phyloP scores from a whole-genome alignment of 2,329 filamentous ascomycete genomes.

The Dothistroma septosporum region DNA sequence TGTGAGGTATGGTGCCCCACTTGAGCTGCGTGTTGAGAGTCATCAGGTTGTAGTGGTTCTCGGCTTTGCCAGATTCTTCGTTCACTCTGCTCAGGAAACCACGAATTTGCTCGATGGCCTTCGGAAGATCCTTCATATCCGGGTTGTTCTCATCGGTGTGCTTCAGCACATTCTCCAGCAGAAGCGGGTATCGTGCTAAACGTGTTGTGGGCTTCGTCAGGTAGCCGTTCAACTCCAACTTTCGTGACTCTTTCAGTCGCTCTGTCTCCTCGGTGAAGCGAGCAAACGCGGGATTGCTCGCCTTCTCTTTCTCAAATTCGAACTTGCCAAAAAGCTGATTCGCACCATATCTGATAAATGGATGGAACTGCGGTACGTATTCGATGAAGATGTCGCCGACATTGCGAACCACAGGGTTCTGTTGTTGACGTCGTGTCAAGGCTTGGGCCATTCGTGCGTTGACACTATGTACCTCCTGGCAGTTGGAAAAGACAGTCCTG shows the following conservation, averaged over 20 bases:
- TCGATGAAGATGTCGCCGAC: conserved; percentile 93
- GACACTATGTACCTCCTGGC: conserved; percentile 87
- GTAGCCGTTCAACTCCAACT: conserved; percentile 95
- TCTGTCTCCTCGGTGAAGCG: conserved; percentile 97
- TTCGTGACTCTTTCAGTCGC: conserved; percentile 89
- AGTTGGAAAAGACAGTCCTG: conserved; percentile 91
- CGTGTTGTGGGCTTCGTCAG: conserved; percentile 95
- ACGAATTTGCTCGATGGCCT: conserved; percentile 80
- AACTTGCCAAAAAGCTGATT: conserved; percentile 96
- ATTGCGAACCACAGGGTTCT: conserved; percentile 79
- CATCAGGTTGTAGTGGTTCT: conserved; percentile 94
- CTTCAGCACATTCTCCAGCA: conserved; percentile 88
- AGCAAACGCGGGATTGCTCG: conserved; percentile 75
- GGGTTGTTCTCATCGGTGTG: conserved; percentile 84
- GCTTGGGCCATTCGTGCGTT: conserved; percentile 83
- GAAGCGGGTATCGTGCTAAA: conserved; percentile 84
- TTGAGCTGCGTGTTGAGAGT: conserved; percentile 87
- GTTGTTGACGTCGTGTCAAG: conserved; percentile 86
- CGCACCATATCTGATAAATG: conserved; percentile 93
- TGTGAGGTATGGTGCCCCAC: conserved; percentile 82
- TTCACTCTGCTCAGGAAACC: conserved; percentile 87
- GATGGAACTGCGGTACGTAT: conserved; percentile 86
- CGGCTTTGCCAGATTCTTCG: conserved; percentile 89
- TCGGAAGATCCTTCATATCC: conserved; percentile 87
- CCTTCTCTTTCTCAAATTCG: conserved; percentile 94